Base-by-base conservation (phyloP, 2,329 filamentous ascomycete species). In the Leptographium flavum region DNA sequence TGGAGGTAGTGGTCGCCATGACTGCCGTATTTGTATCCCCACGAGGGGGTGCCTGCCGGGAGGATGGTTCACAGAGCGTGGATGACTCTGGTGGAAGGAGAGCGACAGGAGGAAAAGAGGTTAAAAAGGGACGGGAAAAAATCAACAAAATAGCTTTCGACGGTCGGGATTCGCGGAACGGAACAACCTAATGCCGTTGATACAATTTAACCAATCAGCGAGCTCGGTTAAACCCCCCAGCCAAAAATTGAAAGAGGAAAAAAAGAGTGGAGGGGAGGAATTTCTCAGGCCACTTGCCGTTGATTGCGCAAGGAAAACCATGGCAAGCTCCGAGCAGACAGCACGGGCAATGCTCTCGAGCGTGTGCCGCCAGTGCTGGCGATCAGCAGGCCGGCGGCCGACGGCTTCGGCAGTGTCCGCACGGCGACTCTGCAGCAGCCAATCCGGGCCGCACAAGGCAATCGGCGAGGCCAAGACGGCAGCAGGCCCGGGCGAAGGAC, bases 1-100 rank as follows among this genome's bases (percentile, higher is more conserved):
- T 90, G 54, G 88, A 95, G 50, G 90, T 95, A 39, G 52, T 38
- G 62, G 88, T 94, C 70, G 92, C 90, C 92, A 96, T 96, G 61
- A 60, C 73, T 60, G 58, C 64, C 52, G 52, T 58, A 58, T 63
- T 58, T 59, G 64, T 17, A 23, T 37, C 46, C 27, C 39, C 30
- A 28, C 39, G 43, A 67, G 67, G 67, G 67, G 28, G 60, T 59
- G 65, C 67, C 69, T 68, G 68, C 67, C 65, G n/a, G n/a, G n/a
- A n/a, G n/a, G n/a, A n/a, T n/a, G n/a, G n/a, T n/a, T n/a, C n/a
- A n/a, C n/a, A n/a, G n/a, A n/a, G n/a, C n/a, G n/a, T n/a, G n/a
- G n/a, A n/a, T 66, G 65, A 66, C 65, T 53, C 43, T 35, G 14
- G 25, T 17, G 45, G 40, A 41, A 42, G 38, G 19, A 31, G 28